Evolutionary conservation across 108 stramenopile species (phyloP).

Genomic region (Stephanodiscus minutulus): DNA sequence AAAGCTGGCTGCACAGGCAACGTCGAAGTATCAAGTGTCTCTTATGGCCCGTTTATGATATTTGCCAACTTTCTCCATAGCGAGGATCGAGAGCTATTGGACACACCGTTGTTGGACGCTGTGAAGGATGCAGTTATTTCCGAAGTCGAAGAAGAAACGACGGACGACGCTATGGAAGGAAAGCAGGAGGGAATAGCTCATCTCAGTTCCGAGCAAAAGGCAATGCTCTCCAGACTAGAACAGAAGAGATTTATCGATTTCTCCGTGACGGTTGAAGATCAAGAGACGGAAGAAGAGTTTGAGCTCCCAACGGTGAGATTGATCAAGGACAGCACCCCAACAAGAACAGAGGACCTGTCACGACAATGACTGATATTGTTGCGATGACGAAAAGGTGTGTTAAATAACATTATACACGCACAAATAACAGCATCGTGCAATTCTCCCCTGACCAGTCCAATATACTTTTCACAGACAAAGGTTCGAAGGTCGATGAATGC

Average conservation of each 20-base stretch:
- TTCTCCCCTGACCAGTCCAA: too few relatives aligned
- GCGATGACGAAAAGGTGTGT: not conserved
- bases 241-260: slow-evolving; percentile 59
- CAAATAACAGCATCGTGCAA: too few relatives aligned
- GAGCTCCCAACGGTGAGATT: slow-evolving; percentile 67
- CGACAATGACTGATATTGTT: slow-evolving; percentile 4
- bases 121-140: slow-evolving; percentile 59
- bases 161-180: slow-evolving; percentile 19
- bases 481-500: too few relatives aligned
- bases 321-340: slow-evolving; percentile 12
- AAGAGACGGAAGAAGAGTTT: slow-evolving; percentile 72
- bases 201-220: slow-evolving; percentile 36
- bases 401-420: not conserved
- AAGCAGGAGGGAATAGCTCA: slow-evolving; percentile 14
- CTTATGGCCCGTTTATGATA: slow-evolving; percentile 77
- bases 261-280: slow-evolving; percentile 71
- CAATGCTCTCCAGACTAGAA: slow-evolving; percentile 27
- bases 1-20: slow-evolving; percentile 49
- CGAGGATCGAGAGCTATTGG: slow-evolving; percentile 68
- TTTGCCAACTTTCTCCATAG: slow-evolving; percentile 86
- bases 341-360: not conserved
- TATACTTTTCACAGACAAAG: too few relatives aligned
- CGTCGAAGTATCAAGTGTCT: slow-evolving; percentile 65
- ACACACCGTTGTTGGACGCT: slow-evolving; percentile 58
- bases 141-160: slow-evolving; percentile 59